phyloP scores from a whole-genome alignment of 1,139 yeast genomes.

The Kodamaea ohmeri region DNA sequence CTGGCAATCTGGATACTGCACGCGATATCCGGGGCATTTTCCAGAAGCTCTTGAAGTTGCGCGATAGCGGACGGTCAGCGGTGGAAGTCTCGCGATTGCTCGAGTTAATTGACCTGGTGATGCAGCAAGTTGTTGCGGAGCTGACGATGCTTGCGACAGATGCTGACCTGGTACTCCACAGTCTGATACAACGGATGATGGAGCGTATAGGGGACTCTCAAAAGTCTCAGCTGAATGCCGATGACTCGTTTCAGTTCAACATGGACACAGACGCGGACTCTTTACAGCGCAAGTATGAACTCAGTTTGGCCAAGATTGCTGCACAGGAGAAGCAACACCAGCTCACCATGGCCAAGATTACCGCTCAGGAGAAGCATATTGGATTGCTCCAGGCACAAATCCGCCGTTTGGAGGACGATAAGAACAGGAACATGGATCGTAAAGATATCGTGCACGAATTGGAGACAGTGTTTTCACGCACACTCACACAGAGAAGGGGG shows the following conservation, averaged over 20 bases:
- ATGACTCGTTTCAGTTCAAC: conserved; percentile 31
- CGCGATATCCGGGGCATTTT: conserved; percentile 21
- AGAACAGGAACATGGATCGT: conserved; percentile 9
- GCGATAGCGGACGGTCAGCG: conserved; percentile 23
- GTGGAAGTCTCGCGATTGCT: conserved; percentile 24
- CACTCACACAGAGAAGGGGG: conserved; percentile 4
- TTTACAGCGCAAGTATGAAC: conserved; percentile 10
- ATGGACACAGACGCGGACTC: conserved; percentile 18
- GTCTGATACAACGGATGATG: conserved; percentile 35
- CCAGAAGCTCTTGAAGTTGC: conserved; percentile 25
- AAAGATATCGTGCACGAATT: conserved; percentile 19
- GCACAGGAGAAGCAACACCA: conserved; percentile 29
- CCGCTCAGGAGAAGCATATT: conserved; percentile 30
- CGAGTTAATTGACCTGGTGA: conserved; percentile 29
- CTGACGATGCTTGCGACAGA: conserved; percentile 24
- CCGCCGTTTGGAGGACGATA: conserved; percentile 20
- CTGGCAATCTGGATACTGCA: too few relatives aligned
- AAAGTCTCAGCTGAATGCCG: conserved; percentile 34
- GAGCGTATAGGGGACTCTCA: conserved; percentile 35
- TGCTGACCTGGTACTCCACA: conserved; percentile 27
- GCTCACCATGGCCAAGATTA: conserved; percentile 19
- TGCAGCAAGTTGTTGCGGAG: conserved; percentile 31
- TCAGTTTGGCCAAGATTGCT: conserved; percentile 20
- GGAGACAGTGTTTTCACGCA: conserved; percentile 17
- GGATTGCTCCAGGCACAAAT: conserved; percentile 24